These are phyloP conservation scores for Penicillium longicatenatum DNA, from an alignment of 495 filamentous ascomycete species.

Conservation along the genomic window DNA sequence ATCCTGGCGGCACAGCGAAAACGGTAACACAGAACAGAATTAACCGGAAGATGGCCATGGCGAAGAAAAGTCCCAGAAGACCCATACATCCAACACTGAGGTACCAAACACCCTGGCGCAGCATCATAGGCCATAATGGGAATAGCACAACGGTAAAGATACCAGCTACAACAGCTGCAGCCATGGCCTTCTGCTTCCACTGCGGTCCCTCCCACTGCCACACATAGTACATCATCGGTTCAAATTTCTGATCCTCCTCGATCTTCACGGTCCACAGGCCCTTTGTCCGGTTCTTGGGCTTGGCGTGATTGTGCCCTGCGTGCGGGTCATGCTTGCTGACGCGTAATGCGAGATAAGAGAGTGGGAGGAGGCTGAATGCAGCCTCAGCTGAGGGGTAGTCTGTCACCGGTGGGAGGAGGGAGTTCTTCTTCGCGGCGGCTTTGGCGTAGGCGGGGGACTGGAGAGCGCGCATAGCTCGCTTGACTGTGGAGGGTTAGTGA, in stretches of 20 bases:
- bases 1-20: constrained; percentile 78
- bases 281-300: constrained; percentile 85
- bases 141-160: constrained; percentile 92
- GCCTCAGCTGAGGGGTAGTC: constrained; percentile 86
- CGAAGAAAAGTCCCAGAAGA: constrained; percentile 92
- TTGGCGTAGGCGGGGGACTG: constrained; percentile 85
- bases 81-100: constrained; percentile 93
- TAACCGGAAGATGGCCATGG: constrained; percentile 93
- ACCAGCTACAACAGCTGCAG: constrained; percentile 72
- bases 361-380: constrained; percentile 90
- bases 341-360: constrained; percentile 92
- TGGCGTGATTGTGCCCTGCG: constrained; percentile 71
- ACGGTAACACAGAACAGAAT: constrained; percentile 95
- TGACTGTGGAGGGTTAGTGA: constrained; percentile 59
- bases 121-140: constrained; percentile 90
- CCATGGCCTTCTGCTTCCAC: constrained; percentile 90
- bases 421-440: constrained; percentile 79
- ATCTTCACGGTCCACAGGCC: constrained; percentile 96
- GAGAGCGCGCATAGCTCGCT: constrained; percentile 92
- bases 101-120: constrained; percentile 96
- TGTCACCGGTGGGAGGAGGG: constrained; percentile 82
- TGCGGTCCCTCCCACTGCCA: constrained; percentile 96
- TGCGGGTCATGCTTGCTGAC: constrained; percentile 80
- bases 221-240: constrained; percentile 89
- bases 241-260: constrained; percentile 93